These are phyloP conservation scores for Ceriops zippeliana DNA, from an alignment of 345 rosid genomes.

Conservation along the genomic window DNA sequence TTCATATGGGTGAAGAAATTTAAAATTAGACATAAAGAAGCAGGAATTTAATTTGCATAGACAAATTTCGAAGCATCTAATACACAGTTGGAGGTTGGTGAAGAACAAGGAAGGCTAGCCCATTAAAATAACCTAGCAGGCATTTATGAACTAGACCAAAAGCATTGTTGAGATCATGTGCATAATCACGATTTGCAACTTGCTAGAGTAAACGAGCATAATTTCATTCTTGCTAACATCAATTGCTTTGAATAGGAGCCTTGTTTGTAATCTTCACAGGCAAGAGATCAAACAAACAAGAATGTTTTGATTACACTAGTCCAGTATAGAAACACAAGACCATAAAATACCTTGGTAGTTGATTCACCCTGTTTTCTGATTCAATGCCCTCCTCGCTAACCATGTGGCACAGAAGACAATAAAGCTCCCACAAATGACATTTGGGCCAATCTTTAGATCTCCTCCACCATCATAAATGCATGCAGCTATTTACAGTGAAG, in stretches of 20 bases:
- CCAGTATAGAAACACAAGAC: no score
- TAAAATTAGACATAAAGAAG: no score
- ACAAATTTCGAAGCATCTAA: no score
- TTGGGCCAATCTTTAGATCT: no score
- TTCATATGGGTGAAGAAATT: no score
- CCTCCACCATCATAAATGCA: conserved; percentile 33
- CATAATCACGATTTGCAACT: neutral
- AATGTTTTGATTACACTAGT: no score
- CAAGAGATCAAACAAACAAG: no score
- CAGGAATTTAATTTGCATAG: no score
- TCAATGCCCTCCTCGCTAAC: conserved; percentile 53
- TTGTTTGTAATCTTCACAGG: no score
- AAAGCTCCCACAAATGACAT: conserved; percentile 72
- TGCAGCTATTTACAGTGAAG: no score
- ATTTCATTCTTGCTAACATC: neutral
- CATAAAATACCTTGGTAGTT: conserved; percentile 33
- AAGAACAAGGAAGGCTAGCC: neutral
- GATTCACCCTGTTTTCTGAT: conserved; percentile 35
- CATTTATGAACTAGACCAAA: neutral
- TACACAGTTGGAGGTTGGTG: no score
- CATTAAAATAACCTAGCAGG: neutral
- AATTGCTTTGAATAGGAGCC: neutral
- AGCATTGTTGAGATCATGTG: neutral
- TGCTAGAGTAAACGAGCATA: neutral
- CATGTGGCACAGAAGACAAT: conserved; percentile 59